A percentile compares a stretch with the other conserved stretches of the same genome.
phyloP scores from a whole-genome alignment of 2,329 filamentous ascomycete species.

The Colletotrichum euphorbiae region DNA sequence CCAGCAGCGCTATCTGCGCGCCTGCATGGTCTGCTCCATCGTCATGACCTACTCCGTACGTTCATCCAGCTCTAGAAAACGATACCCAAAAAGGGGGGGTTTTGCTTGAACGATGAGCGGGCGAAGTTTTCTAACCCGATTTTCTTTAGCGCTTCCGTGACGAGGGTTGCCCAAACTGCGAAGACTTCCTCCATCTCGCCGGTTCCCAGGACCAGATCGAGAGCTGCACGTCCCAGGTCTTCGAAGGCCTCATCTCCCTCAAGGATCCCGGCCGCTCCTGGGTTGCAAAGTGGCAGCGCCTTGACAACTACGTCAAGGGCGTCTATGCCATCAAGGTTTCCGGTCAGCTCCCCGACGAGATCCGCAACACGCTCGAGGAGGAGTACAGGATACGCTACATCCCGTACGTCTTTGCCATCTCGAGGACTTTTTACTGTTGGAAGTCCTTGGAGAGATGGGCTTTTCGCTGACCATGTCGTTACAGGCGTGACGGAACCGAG shows the following conservation, averaged over 20 bases:
- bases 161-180: slow-evolving; percentile 96
- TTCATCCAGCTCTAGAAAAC: slow-evolving; percentile 37
- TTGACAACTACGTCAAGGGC: slow-evolving; percentile 88
- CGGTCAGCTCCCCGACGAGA: slow-evolving; percentile 78
- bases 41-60: slow-evolving; percentile 83
- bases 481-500: slow-evolving; percentile 67
- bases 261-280: slow-evolving; percentile 86
- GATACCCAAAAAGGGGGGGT: neutral
- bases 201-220: slow-evolving; percentile 84
- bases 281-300: slow-evolving; percentile 96
- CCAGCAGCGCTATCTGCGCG: slow-evolving; percentile 88
- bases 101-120: neutral
- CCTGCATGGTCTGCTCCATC: slow-evolving; percentile 98
- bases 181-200: slow-evolving; percentile 86
- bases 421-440: too few relatives aligned
- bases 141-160: slow-evolving; percentile 79
- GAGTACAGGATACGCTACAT: slow-evolving; percentile 74
- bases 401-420: slow-evolving; percentile 59
- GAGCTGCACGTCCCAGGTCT: slow-evolving; percentile 95
- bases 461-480: slow-evolving; percentile 27
- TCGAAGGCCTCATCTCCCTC: slow-evolving; percentile 90
- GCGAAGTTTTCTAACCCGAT: neutral
- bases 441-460: neutral
- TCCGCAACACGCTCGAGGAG: slow-evolving; percentile 70
- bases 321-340: slow-evolving; percentile 96